Base-by-base conservation (phyloP, 768 basidiomycete genomes). In the Suillus paluster region DNA sequence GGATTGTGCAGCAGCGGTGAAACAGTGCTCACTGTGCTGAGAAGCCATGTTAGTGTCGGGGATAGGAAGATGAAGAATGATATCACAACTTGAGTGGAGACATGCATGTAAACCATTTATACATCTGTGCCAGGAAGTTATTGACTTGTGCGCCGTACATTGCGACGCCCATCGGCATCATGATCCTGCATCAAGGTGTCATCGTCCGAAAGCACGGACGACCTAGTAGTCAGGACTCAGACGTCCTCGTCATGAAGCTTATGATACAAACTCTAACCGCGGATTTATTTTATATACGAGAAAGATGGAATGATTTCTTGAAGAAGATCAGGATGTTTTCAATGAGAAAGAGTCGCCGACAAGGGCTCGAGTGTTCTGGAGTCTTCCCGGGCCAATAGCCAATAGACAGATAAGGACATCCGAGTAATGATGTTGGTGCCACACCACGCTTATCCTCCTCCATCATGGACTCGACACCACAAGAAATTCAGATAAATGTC, bases 401-500 rank as follows among this genome's bases (percentile, higher is more conserved):
- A n/a, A 9, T 49, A 30, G 25, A 27, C 49, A 50, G 27, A 50
- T 50, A 48, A 48, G 46, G 15, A 23, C 23, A 25, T 23, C 45
- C 15, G 30, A 30, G 55, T n/a, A n/a, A 57, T n/a, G 60, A 21
- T 57, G 38, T 19, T 60, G 19, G 17, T 33, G 59, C 59, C 41
- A 46, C 33, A 59, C 57, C 46, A 38, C n/a, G 10, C 19, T 33
- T 54, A n/a, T 57, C 61, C 55, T 58, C 59, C 50, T 71, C 70
- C 71, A 80, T 74, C 75, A 87, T 87, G 86, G 83, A 83, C 71
- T 44, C 67, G 48, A 61, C 75, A 65, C 67, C 77, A 17, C 72
- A 78, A 62, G 86, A 88, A 70, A 86, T 88, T 57, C 83, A 83
- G 64, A 86, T 89, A 67, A 86, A 87, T 71, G 77, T 92, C 72